Evolutionary conservation across 306 rosid genomes (phyloP).

Genomic region (Herpetospermum pedunculosum): DNA sequence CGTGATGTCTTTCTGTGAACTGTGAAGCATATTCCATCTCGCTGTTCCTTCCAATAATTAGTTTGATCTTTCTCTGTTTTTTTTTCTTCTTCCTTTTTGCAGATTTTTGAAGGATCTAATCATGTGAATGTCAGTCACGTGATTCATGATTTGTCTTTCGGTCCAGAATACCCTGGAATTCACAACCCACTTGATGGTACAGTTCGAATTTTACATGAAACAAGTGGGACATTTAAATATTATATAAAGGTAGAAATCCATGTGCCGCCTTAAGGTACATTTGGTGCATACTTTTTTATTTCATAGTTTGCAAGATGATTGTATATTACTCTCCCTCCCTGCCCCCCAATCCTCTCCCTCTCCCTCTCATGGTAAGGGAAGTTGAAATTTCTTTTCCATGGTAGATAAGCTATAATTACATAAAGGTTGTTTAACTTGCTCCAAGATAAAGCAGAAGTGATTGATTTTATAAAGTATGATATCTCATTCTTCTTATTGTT

Average conservation of each 20-base stretch:
- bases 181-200: constrained; percentile 95
- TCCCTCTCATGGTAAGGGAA: neutral
- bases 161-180: constrained; percentile 95
- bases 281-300: neutral
- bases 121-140: constrained; percentile 86
- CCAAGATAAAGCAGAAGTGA: too few species aligned
- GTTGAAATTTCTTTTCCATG: neutral
- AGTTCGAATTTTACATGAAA: constrained; percentile 51
- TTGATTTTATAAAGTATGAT: too few species aligned
- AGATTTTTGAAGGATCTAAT: constrained; percentile 79
- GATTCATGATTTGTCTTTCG: constrained; percentile 91
- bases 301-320: neutral
- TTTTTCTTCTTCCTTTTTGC: too few species aligned
- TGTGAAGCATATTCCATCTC: neutral
- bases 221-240: constrained; percentile 93
- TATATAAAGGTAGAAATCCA: constrained; percentile 68
- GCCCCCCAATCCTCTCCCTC: neutral
- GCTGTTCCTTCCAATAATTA: neutral
- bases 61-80: constrained; percentile 11
- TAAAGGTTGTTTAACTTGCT: too few species aligned
- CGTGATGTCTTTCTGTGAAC: neutral
- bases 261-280: neutral
- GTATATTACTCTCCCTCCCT: neutral
- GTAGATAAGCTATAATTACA: too few species aligned
- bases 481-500: too few species aligned